Percentiles rank a stretch among this genome's conserved stretches.
These are phyloP conservation scores for Hyphodiscus sp. DNA, from an alignment of 2,329 filamentous ascomycete genomes.

Conservation along the genomic window DNA sequence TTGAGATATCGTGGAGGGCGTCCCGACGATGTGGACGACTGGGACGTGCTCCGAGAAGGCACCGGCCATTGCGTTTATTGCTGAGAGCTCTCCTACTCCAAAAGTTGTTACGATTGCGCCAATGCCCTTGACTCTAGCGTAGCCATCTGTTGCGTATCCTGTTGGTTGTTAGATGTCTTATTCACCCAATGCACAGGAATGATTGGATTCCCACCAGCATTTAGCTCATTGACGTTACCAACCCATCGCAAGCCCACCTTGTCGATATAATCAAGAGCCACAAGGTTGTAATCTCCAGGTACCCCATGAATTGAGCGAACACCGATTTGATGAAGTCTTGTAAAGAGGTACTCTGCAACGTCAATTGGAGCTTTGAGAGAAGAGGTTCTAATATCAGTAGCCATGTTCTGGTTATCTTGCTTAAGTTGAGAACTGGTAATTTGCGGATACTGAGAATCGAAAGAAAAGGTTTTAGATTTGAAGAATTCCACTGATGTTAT, in stretches of 20 bases:
- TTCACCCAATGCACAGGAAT: too few relatives aligned
- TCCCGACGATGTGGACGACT: conserved; percentile 58
- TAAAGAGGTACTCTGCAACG: conserved; percentile 63
- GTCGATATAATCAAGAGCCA: conserved; percentile 59
- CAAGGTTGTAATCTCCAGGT: conserved; percentile 69
- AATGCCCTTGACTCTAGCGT: conserved; percentile 66
- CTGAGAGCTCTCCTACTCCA: conserved; percentile 68
- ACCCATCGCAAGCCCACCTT: conserved; percentile 56
- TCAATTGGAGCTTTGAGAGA: conserved; percentile 39
- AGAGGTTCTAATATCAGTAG: conserved; percentile 35
- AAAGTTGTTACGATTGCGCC: conserved; percentile 69
- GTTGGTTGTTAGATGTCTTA: background rate
- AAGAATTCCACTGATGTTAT: background rate
- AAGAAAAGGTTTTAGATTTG: background rate
- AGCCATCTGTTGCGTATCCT: conserved; percentile 77
- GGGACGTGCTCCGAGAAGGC: conserved; percentile 67
- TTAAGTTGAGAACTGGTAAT: background rate
- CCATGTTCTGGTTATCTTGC: conserved; percentile 8
- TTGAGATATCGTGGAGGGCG: conserved; percentile 42
- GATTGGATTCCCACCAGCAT: conserved; percentile 49
- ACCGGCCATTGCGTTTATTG: conserved; percentile 68
- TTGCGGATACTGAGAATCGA: background rate
- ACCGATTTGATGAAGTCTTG: conserved; percentile 55
- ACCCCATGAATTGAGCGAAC: conserved; percentile 61
- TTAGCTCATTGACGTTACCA: conserved; percentile 66